phyloP scores from a whole-genome alignment of 805 yeast genomes.

The Nakazawaea laoshanensis region DNA sequence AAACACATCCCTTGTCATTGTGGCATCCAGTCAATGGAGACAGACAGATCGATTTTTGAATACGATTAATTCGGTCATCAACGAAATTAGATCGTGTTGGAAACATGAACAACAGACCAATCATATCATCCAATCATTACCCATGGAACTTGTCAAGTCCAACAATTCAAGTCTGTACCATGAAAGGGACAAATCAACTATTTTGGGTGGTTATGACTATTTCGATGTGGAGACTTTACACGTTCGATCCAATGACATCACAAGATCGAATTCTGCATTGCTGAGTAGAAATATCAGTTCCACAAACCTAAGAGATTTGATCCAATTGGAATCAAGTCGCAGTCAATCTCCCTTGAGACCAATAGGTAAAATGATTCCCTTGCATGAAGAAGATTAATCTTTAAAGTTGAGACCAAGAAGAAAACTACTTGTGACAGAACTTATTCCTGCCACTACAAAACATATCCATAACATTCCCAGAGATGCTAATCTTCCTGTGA shows the following conservation, averaged over 20 bases:
- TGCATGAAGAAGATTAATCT: conserved; percentile 11
- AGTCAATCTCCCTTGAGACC: conserved; percentile 8
- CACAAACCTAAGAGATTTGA: conserved; percentile 13
- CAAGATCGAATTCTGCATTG: conserved; percentile 14
- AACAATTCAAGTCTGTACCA: conserved; percentile 16
- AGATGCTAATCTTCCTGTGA: conserved; percentile 70
- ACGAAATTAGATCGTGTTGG: conserved; percentile 33
- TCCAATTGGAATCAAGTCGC: conserved; percentile 4
- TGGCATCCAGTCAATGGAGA: conserved; percentile 53
- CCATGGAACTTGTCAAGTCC: conserved; percentile 21
- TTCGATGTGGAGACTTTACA: conserved; percentile 50
- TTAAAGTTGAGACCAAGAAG: conserved; percentile 34
- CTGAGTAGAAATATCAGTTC: conserved; percentile 19
- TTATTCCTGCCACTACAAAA: conserved; percentile 42
- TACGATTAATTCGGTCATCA: conserved; percentile 41
- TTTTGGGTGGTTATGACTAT: conserved; percentile 54
- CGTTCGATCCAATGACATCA: conserved; percentile 28
- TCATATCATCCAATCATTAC: conserved; percentile 22
- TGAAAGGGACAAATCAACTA: conserved; percentile 17
- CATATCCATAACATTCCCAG: conserved; percentile 36
- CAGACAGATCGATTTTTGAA: conserved; percentile 48
- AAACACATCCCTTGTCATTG: conserved; percentile 39
- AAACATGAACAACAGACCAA: conserved; percentile 10
- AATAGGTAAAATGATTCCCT: conserved; percentile 6
- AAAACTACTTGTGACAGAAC: conserved; percentile 40